phyloP scores from a whole-genome alignment of 2,329 filamentous ascomycete species.

The Setomelanomma holmii region DNA sequence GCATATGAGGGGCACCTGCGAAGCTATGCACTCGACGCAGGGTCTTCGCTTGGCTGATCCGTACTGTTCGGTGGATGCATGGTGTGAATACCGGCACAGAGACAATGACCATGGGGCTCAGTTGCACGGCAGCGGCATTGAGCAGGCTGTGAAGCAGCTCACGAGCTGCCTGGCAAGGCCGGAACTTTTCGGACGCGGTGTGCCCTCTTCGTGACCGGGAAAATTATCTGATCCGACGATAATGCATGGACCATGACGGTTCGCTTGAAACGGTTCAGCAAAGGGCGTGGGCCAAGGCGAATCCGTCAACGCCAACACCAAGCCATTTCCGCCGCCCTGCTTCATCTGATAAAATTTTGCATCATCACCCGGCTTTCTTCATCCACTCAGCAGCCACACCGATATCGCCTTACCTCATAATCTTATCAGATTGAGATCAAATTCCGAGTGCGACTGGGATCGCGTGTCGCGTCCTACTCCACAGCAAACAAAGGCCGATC shows the following conservation, averaged over 20 bases:
- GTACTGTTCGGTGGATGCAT: background rate
- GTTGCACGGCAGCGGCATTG: background rate
- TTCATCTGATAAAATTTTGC: constrained; percentile 35
- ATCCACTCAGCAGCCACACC: constrained; percentile 13
- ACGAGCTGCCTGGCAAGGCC: background rate
- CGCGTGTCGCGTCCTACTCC: constrained; percentile 1
- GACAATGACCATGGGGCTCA: background rate
- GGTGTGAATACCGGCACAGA: background rate
- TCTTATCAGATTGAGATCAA: constrained; percentile 40
- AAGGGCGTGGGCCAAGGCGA: constrained; percentile 14
- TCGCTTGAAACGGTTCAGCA: background rate
- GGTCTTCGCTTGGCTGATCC: background rate
- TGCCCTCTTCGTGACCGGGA: constrained; percentile 2
- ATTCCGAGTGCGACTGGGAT: constrained; percentile 5
- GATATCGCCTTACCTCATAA: constrained; percentile 20
- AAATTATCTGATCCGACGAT: constrained; percentile 5
- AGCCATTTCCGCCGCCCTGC: constrained; percentile 5
- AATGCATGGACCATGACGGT: background rate
- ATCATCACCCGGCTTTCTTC: constrained; percentile 2
- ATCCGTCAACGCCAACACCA: constrained; percentile 17
- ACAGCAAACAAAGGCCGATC: constrained; percentile 22
- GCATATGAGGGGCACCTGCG: constrained; percentile 15
- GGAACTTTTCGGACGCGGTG: background rate
- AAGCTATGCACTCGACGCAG: constrained; percentile 11
- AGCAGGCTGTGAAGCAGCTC: background rate